A percentile compares a stretch with the other conserved stretches of the same genome.
Evolutionary conservation across 2,329 filamentous ascomycete species (phyloP).

Genomic region (Fusarium pseudocircinatum): DNA sequence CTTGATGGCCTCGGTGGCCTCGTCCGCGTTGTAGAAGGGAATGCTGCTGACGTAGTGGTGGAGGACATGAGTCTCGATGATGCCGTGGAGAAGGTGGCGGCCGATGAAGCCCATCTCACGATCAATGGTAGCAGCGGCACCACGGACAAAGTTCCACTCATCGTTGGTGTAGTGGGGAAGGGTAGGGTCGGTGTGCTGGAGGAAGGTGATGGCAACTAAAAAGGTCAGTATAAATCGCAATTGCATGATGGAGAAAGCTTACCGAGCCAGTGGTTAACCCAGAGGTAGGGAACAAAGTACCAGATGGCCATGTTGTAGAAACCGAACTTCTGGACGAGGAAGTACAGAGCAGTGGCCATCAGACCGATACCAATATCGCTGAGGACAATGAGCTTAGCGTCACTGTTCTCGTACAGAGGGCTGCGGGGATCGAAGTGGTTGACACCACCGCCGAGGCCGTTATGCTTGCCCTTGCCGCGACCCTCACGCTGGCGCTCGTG

Average conservation of each 20-base stretch:
- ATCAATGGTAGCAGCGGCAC: slow-evolving; percentile 94
- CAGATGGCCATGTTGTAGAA: slow-evolving; percentile 89
- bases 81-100: slow-evolving; percentile 89
- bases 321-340: slow-evolving; percentile 80
- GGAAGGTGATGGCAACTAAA: slow-evolving; percentile 94
- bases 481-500: slow-evolving; percentile 92
- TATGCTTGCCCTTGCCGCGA: slow-evolving; percentile 90
- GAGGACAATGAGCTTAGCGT: slow-evolving; percentile 85
- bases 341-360: slow-evolving; percentile 68
- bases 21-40: slow-evolving; percentile 95
- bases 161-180: slow-evolving; percentile 90
- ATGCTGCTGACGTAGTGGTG: slow-evolving; percentile 98
- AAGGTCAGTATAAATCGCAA: slow-evolving; percentile 38
- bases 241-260: slow-evolving; percentile 54
- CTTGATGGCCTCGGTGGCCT: slow-evolving; percentile 94
- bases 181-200: slow-evolving; percentile 95
- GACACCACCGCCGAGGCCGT: slow-evolving; percentile 81
- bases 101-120: slow-evolving; percentile 98
- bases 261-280: slow-evolving; percentile 99
- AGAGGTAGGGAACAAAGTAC: slow-evolving; percentile 95
- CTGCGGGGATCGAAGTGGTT: slow-evolving; percentile 94
- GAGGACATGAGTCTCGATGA: slow-evolving; percentile 96
- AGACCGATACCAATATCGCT: slow-evolving; percentile 85
- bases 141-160: slow-evolving; percentile 92
- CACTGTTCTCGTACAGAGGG: slow-evolving; percentile 90